Conservation (phyloP, 148 eudicot species). For the Heliosperma pusillum region DNA sequence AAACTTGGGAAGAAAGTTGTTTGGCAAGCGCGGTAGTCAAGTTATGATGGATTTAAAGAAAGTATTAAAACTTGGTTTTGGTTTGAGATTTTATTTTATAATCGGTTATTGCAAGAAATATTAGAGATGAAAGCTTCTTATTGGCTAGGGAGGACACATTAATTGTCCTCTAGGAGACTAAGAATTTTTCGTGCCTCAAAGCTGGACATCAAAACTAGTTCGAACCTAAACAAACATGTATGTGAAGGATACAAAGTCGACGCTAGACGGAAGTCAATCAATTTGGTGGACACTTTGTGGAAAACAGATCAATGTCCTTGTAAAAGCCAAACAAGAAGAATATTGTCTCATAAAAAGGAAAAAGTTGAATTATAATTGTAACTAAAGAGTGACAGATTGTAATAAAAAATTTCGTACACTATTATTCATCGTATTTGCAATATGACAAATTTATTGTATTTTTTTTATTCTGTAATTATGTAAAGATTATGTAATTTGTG, state of each 20-base stretch:
- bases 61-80: too few species aligned
- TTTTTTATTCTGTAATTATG: neutral
- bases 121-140: too few species aligned
- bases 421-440: neutral
- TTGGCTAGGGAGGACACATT: too few species aligned
- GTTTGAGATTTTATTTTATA: too few species aligned
- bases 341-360: neutral
- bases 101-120: too few species aligned
- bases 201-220: neutral
- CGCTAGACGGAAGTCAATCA: neutral
- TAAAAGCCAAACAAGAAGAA: slow-evolving; percentile 26
- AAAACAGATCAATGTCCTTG: slow-evolving; percentile 14
- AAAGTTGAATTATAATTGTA: slow-evolving; percentile 16
- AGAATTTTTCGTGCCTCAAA: too few species aligned
- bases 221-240: slow-evolving; percentile 1
- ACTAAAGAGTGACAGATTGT: slow-evolving; percentile 7
- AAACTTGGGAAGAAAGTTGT: too few species aligned
- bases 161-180: too few species aligned
- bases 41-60: too few species aligned
- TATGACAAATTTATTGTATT: neutral
- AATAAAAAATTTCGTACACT: neutral
- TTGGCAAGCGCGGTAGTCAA: too few species aligned
- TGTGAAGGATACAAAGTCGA: neutral
- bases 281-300: slow-evolving; percentile 21
- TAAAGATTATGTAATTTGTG: too few species aligned